Percentiles rank a stretch among this genome's conserved stretches.
Evolutionary conservation across 2,329 filamentous ascomycete genomes (phyloP).

Genomic region (Ilyonectria sp.): DNA sequence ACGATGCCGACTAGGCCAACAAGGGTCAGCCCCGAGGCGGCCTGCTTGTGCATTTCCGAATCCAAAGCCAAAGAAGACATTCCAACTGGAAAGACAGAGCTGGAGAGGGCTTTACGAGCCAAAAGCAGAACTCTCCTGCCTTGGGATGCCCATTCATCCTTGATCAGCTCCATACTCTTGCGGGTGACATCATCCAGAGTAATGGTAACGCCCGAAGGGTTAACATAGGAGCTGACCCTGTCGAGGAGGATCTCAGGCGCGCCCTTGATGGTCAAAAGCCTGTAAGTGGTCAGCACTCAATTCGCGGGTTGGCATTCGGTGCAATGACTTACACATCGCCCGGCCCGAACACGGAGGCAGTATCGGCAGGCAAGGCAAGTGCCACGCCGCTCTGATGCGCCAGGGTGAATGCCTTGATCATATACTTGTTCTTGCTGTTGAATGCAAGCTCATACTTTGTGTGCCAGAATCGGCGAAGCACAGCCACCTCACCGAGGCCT

Average conservation of each 20-base stretch:
- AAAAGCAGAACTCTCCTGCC: constrained; percentile 79
- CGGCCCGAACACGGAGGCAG: constrained; percentile 16
- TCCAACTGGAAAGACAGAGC: constrained; percentile 54
- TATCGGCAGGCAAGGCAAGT: constrained; percentile 38
- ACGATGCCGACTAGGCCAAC: constrained; percentile 84
- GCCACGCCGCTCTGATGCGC: constrained; percentile 57
- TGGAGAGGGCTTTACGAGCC: constrained; percentile 71
- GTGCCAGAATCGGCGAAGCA: constrained; percentile 75
- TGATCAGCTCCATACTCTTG: constrained; percentile 70
- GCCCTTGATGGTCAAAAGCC: constrained; percentile 82
- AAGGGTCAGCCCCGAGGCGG: constrained; percentile 73
- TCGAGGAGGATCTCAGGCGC: constrained; percentile 81
- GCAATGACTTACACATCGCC: constrained; percentile 27
- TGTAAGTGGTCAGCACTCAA: constrained; percentile 39
- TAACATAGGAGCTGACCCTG: constrained; percentile 72
- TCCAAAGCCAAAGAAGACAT: constrained; percentile 58
- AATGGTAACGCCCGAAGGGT: constrained; percentile 67
- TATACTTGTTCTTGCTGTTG: constrained; percentile 89
- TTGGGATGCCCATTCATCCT: constrained; percentile 78
- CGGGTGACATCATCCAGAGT: constrained; percentile 61
- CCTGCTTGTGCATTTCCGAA: constrained; percentile 70
- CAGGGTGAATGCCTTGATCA: constrained; percentile 74
- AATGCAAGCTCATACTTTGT: constrained; percentile 80
- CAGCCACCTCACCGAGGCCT: constrained; percentile 66
- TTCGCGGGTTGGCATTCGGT: too few relatives aligned